Evolutionary conservation across 2,329 filamentous ascomycete genomes (phyloP), one percentile per base, ranked within the genome.

Genomic region (Phaeosphaeria sp.): DNA sequence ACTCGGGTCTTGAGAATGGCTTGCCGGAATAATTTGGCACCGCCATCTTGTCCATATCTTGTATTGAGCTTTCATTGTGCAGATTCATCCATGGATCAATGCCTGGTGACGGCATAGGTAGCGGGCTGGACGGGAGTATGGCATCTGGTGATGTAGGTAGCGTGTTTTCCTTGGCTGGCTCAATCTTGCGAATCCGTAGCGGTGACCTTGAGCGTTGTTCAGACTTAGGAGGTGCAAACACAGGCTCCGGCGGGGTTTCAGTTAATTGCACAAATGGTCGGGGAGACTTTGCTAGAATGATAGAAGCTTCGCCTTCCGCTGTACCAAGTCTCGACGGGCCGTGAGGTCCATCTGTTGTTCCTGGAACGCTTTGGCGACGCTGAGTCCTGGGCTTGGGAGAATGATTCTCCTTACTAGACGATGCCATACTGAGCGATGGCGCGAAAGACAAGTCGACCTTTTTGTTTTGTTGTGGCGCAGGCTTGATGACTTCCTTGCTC

Each of bases 81-180:
- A 71, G 56, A 6, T 67, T 61, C 61, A 74, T 61, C 74, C 74
- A 77, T 2, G 68, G 70, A 54, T 77, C 71, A 18, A 54, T 43
- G 33, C 52, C 52, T 6, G 73, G 69, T 1, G 74, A 76, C 11
- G 69, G 67, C 57, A 68, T 61, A 2, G 72, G 72, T 20, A 76
- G 60, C 15, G 73, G 74, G 43, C 72, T 76, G 20, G 74, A 76
- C 0, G 63, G 66, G 2, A 63, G 53, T 1, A 59, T 44, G 7
- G 43, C 51, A 11, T 56, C 61, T 2, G 64, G 61, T 8, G 69
- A 67, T 20, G 63, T 62, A 15, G 66, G 68, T 3, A 51, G 61
- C 7, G 60, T 15, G 51, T 72, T 73, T 33, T 69, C 67, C n/a
- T 68, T 67, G n/a, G 52, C 60, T 18, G 64, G 49, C 6, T 64